Base-by-base conservation (phyloP, 805 yeast genomes). In the Candida nanaspora region DNA sequence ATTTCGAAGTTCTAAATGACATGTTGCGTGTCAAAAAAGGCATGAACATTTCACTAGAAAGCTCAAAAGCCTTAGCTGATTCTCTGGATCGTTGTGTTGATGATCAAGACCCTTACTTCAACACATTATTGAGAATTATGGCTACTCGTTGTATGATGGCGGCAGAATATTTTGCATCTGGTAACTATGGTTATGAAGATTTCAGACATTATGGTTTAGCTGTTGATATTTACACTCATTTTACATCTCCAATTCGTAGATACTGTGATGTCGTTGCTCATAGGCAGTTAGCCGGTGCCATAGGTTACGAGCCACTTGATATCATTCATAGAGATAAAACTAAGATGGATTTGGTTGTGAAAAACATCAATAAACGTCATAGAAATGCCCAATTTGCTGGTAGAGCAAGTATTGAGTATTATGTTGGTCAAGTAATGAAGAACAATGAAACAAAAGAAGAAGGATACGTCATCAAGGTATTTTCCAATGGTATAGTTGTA, bases 131-230 rank as follows among this genome's bases (percentile, higher is more conserved):
- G 6, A 80, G 99, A 62, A 93, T 93, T 49, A 83, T 93, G 95
- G 93, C 97, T 7, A 93, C 99, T 0, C 76, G 99, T 54, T 91
- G 98, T 65, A 93, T 93, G 98, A 86, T 88, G 84, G 96, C 98
- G 2, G 99, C 99, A 2, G 97, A 91, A 59, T 93, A 93, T 58
- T 93, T 93, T 66, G 80, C 94, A 10, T 78, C 96, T 0, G 98
- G 99, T 8, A 79, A 84, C 14, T 86, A 72, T 55, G 85, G 95
- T 9, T 86, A 87, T 56, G 80, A 94, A 13, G 98, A 93, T 48
- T 93, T 86, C 69, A 78, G 82, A 46, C 99, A 93, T 70, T 93
- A 93, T 62, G 99, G 99, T 61, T 72, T 93, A 47, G 99, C 99
- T 3, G 88, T 91, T 39, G 97, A 89, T 51, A 93, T 93, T 35